Percentiles rank a stretch among this genome's conserved stretches.
These are phyloP conservation scores for Arthrinium puccinioides DNA, from an alignment of 2,329 filamentous ascomycete species.

Conservation along the genomic window DNA sequence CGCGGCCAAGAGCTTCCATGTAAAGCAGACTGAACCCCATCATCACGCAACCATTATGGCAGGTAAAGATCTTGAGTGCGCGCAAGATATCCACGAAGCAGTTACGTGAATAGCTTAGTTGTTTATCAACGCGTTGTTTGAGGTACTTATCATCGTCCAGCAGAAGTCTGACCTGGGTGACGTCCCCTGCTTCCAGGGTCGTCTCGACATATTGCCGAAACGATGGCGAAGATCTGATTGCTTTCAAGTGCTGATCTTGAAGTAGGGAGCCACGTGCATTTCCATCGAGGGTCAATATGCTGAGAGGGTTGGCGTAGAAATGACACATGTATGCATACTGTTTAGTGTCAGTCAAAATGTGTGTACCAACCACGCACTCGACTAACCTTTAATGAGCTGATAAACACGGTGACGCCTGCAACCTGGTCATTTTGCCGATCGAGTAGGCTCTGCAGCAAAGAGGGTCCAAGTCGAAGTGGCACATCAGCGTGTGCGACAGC, in stretches of 20 bases:
- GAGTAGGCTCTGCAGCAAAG: conserved; percentile 54
- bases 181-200: conserved; percentile 33
- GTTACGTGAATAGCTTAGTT: conserved; percentile 24
- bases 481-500: conserved; percentile 53
- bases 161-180: conserved; percentile 39
- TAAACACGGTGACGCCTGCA: conserved; percentile 66
- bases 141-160: conserved; percentile 55
- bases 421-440: conserved; percentile 72
- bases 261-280: conserved; percentile 29
- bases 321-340: conserved; percentile 82
- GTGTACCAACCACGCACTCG: background rate
- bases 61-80: conserved; percentile 38
- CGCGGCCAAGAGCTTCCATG: conserved; percentile 45
- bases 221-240: conserved; percentile 60
- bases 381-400: conserved; percentile 59
- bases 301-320: conserved; percentile 73
- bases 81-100: conserved; percentile 38
- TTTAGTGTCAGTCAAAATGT: background rate
- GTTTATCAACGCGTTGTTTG: conserved; percentile 27
- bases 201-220: conserved; percentile 52
- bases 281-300: conserved; percentile 47
- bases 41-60: conserved; percentile 16
- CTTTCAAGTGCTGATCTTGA: conserved; percentile 56
- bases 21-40: conserved; percentile 52
- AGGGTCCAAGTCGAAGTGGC: conserved; percentile 55